Conservation (phyloP, 2,329 filamentous ascomycete species). For the Cercospora berteroae region DNA sequence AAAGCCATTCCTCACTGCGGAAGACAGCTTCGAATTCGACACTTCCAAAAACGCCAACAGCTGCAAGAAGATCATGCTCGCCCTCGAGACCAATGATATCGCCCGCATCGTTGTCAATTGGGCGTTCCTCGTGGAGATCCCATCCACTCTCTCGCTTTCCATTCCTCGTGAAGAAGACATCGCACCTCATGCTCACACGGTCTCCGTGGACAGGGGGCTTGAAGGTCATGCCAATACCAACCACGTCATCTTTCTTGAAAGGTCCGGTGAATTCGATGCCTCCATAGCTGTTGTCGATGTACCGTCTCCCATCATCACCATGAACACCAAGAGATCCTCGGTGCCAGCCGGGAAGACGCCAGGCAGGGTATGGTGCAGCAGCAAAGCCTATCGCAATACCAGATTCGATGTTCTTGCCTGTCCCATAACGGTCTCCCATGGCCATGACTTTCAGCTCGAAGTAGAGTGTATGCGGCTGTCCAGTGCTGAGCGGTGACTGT, state of each 20-base stretch:
- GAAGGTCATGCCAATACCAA: conserved; percentile 71
- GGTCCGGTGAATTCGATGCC: conserved; percentile 65
- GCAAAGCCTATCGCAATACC: conserved; percentile 68
- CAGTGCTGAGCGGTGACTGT: conserved; percentile 56
- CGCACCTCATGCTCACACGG: conserved; percentile 46
- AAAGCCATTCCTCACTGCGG: conserved; percentile 35
- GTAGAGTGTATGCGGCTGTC: conserved; percentile 60
- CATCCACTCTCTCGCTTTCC: conserved; percentile 61
- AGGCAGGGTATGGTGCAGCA: conserved; percentile 72
- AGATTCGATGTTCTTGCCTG: conserved; percentile 43
- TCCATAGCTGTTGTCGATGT: conserved; percentile 72
- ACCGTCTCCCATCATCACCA: conserved; percentile 72
- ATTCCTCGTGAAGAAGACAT: conserved; percentile 70
- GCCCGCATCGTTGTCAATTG: conserved; percentile 60
- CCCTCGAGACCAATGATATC: conserved; percentile 62
- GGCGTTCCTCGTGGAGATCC: conserved; percentile 73
- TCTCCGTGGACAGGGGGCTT: conserved; percentile 27
- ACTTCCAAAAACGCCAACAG: conserved; percentile 68
- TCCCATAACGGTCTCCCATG: conserved; percentile 39
- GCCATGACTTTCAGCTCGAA: conserved; percentile 64
- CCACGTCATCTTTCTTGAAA: conserved; percentile 64
- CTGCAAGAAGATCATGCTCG: conserved; percentile 65
- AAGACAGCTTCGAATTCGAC: conserved; percentile 63
- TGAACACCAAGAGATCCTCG: conserved; percentile 73
- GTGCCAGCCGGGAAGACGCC: conserved; percentile 79